Percentiles rank a stretch among this genome's conserved stretches.
phyloP scores from a whole-genome alignment of 2,329 filamentous ascomycete species.

The Penicillium sp. region DNA sequence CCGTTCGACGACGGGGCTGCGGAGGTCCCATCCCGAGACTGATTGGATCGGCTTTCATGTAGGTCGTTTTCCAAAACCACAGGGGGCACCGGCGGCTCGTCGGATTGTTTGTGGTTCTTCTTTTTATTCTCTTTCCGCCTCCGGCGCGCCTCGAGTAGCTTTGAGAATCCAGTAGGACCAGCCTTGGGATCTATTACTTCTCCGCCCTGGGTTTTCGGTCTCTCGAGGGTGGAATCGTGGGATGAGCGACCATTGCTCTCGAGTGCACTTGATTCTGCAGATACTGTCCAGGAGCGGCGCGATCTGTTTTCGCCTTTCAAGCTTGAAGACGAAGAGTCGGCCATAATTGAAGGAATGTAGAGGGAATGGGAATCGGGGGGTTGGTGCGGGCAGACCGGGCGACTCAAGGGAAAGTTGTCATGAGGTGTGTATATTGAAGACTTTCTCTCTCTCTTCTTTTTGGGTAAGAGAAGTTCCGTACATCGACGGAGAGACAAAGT shows the following conservation, averaged over 20 bases:
- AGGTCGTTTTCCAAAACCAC: conserved; percentile 26
- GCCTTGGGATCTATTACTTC: conserved; percentile 40
- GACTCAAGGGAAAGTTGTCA: not conserved
- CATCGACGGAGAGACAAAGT: not conserved
- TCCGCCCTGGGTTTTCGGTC: conserved; percentile 41
- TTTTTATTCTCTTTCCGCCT: conserved; percentile 46
- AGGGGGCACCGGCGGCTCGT: conserved; percentile 26
- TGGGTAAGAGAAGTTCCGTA: not conserved
- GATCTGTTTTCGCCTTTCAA: conserved; percentile 37
- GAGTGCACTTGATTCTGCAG: conserved; percentile 35
- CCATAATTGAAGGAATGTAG: conserved; percentile 30
- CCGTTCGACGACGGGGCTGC: conserved; percentile 25
- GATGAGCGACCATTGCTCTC: conserved; percentile 40
- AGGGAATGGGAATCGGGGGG: not conserved
- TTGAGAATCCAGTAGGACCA: conserved; percentile 51
- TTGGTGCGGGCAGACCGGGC: conserved; percentile 3
- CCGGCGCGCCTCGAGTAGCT: conserved; percentile 48
- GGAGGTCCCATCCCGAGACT: conserved; percentile 28
- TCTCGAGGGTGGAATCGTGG: conserved; percentile 40
- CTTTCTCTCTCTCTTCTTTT: not conserved
- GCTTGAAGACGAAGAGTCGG: conserved; percentile 37
- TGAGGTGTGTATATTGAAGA: not conserved
- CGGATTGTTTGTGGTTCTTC: conserved; percentile 24
- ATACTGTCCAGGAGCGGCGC: conserved; percentile 40
- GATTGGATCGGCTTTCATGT: conserved; percentile 24